phyloP scores from a whole-genome alignment of 2,329 filamentous ascomycete genomes.

The Hypoxylon sp. region DNA sequence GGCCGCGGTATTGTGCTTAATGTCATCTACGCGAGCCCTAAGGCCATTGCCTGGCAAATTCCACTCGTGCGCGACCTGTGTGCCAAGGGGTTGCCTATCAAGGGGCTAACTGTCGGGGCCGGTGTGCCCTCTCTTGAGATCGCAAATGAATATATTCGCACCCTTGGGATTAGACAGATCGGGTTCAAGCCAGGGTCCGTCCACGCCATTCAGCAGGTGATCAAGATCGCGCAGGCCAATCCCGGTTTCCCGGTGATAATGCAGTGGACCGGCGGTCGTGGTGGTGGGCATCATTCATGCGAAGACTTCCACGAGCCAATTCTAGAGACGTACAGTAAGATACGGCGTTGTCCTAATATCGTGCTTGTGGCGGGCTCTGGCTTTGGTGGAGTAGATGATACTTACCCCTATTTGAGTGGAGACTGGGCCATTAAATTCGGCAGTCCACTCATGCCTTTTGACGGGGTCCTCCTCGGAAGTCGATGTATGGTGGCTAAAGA shows the following conservation, averaged over 20 bases:
- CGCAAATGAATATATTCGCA: constrained; percentile 60
- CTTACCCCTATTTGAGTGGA: constrained; percentile 61
- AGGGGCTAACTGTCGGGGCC: constrained; percentile 61
- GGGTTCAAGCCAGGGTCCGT: constrained; percentile 62
- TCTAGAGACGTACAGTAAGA: constrained; percentile 58
- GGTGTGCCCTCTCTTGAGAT: constrained; percentile 62
- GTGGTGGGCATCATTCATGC: constrained; percentile 62
- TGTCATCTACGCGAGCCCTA: constrained; percentile 66
- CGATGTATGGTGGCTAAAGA: constrained; percentile 63
- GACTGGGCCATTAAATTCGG: constrained; percentile 58
- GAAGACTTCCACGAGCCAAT: constrained; percentile 64
- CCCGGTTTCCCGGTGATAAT: constrained; percentile 59
- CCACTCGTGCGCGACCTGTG: constrained; percentile 61
- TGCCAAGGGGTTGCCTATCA: constrained; percentile 59
- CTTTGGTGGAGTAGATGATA: constrained; percentile 61
- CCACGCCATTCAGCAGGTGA: constrained; percentile 59
- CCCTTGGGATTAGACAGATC: constrained; percentile 60
- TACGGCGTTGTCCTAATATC: constrained; percentile 60
- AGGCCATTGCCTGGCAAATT: constrained; percentile 66
- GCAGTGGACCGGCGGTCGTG: constrained; percentile 64
- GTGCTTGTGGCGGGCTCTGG: constrained; percentile 61
- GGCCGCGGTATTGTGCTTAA: constrained; percentile 66
- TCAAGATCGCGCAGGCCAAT: constrained; percentile 61
- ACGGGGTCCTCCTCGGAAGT: constrained; percentile 60
- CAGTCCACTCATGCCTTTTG: constrained; percentile 61